phyloP scores from a whole-genome alignment of 2,329 filamentous ascomycete species.

The Thyridium curvatum region DNA sequence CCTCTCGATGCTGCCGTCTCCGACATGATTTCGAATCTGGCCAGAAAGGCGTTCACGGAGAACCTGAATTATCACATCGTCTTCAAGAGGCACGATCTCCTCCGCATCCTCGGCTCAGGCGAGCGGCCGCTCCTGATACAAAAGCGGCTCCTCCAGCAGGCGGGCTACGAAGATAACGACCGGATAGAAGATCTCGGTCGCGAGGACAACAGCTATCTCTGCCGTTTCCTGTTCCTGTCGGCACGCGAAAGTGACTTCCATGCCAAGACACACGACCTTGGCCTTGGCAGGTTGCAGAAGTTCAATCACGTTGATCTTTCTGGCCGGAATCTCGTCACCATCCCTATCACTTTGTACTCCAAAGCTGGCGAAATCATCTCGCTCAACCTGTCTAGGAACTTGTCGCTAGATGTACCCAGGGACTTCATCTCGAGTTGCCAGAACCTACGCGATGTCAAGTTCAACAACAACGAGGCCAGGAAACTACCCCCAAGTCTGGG shows the following conservation, averaged over 20 bases:
- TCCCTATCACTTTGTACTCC: slow-evolving; percentile 89
- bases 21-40: slow-evolving; percentile 83
- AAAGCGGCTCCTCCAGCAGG: slow-evolving; percentile 83
- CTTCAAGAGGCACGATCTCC: slow-evolving; percentile 85
- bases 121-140: slow-evolving; percentile 89
- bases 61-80: slow-evolving; percentile 93
- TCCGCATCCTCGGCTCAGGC: slow-evolving; percentile 68
- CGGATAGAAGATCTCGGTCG: slow-evolving; percentile 87
- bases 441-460: slow-evolving; percentile 91
- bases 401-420: slow-evolving; percentile 86
- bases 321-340: slow-evolving; percentile 85
- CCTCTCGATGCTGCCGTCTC: slow-evolving; percentile 75
- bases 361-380: slow-evolving; percentile 91
- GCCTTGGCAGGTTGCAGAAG: slow-evolving; percentile 76
- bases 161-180: slow-evolving; percentile 83
- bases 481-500: slow-evolving; percentile 79
- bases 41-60: slow-evolving; percentile 92
- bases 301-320: slow-evolving; percentile 91
- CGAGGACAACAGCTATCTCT: slow-evolving; percentile 96
- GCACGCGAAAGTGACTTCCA: slow-evolving; percentile 79
- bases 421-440: slow-evolving; percentile 95
- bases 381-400: slow-evolving; percentile 85
- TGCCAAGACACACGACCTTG: slow-evolving; percentile 69
- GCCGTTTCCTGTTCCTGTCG: slow-evolving; percentile 90
- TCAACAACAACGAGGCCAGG: slow-evolving; percentile 86